Percentiles rank a stretch among this genome's conserved stretches.
Conservation (phyloP, 2,329 filamentous ascomycete species). For the Xylaria sp. region DNA sequence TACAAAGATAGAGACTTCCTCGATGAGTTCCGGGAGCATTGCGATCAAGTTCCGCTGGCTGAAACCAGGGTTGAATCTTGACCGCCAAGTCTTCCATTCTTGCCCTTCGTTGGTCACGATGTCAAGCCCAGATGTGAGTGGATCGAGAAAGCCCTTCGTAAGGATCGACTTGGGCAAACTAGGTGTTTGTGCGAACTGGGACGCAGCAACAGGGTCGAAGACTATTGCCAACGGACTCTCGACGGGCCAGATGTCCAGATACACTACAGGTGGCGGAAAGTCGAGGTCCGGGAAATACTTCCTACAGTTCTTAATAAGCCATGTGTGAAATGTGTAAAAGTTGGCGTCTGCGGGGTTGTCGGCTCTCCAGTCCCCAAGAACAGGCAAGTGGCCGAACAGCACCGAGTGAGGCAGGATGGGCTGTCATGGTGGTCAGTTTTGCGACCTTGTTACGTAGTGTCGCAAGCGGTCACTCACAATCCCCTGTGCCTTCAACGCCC, state of each 20-base stretch:
- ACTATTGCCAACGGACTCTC: constrained; percentile 36
- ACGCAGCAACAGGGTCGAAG: constrained; percentile 38
- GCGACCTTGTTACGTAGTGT: not conserved
- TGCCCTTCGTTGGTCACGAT: constrained; percentile 49
- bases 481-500: constrained; percentile 41
- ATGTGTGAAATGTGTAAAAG: constrained; percentile 41
- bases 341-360: constrained; percentile 43
- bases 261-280: constrained; percentile 43
- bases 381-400: constrained; percentile 42
- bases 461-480: constrained; percentile 39
- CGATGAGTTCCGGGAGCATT: constrained; percentile 51
- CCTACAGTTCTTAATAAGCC: constrained; percentile 41
- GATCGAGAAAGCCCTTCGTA: constrained; percentile 37
- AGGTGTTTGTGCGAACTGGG: constrained; percentile 41
- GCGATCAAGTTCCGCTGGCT: constrained; percentile 50
- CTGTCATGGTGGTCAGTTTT: constrained; percentile 37
- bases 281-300: constrained; percentile 43
- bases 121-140: constrained; percentile 49
- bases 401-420: constrained; percentile 45
- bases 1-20: constrained; percentile 52
- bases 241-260: constrained; percentile 46
- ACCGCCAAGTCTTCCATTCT: constrained; percentile 48
- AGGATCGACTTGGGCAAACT: constrained; percentile 40
- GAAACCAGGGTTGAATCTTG: constrained; percentile 52
- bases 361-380: constrained; percentile 42